A percentile compares a stretch with the other conserved stretches of the same genome.
phyloP scores from a whole-genome alignment of 75 land plant genomes.

The Pseudotsuga menziesii region DNA sequence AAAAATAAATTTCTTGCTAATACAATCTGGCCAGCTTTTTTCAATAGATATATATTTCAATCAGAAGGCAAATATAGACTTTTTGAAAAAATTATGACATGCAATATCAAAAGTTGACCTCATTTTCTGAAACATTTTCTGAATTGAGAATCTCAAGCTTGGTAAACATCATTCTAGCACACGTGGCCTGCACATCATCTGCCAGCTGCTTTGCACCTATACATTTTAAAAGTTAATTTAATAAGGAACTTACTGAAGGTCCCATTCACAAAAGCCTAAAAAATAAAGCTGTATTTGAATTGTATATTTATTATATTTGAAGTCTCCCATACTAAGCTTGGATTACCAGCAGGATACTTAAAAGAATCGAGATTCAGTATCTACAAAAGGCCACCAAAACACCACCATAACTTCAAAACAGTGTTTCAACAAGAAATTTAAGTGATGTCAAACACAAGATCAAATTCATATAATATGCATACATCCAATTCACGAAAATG shows the following conservation, averaged over 20 bases:
- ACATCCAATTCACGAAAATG: no score
- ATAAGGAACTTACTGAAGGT: background rate
- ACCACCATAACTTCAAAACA: background rate
- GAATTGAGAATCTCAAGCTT: slow-evolving; percentile 26
- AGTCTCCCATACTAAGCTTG: background rate
- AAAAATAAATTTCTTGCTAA: no score
- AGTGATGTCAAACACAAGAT: background rate
- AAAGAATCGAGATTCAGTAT: background rate
- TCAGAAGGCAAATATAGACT: background rate
- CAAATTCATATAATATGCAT: background rate
- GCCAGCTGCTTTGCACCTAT: slow-evolving; percentile 15
- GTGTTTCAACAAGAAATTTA: background rate
- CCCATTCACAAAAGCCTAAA: background rate
- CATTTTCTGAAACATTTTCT: slow-evolving; percentile 16
- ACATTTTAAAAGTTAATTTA: background rate
- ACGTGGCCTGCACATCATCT: slow-evolving; percentile 29
- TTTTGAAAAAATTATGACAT: background rate
- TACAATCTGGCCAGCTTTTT: no score
- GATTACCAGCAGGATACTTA: background rate
- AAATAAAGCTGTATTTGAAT: background rate
- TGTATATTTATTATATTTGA: background rate
- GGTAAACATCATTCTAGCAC: slow-evolving; percentile 18
- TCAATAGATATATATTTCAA: background rate
- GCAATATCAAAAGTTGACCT: slow-evolving; percentile 10
- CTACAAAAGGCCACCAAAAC: background rate